These are phyloP conservation scores for Pterocarpus macrocarpus DNA, from an alignment of 306 rosid species.

Conservation along the genomic window DNA sequence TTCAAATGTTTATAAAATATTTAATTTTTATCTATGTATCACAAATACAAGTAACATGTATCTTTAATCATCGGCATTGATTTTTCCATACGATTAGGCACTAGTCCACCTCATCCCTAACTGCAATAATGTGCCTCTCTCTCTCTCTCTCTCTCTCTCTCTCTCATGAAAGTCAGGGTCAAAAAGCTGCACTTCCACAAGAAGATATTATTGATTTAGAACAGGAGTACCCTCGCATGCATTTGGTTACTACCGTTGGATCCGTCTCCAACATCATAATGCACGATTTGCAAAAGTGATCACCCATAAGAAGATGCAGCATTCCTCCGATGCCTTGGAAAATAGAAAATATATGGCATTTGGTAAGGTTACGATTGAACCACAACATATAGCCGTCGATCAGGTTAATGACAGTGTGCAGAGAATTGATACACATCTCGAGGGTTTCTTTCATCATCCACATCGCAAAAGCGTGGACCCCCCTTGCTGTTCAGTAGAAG, in stretches of 20 bases:
- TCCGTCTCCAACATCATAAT: background rate
- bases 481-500: background rate
- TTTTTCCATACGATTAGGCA: background rate
- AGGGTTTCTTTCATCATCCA: slow-evolving; percentile 18
- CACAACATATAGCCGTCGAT: slow-evolving; percentile 40
- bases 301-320: slow-evolving; percentile 5
- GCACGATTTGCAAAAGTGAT: background rate
- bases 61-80: background rate
- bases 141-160: background rate
- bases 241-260: slow-evolving; percentile 11
- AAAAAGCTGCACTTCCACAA: slow-evolving; percentile 17
- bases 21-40: too few species aligned
- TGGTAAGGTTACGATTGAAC: slow-evolving; percentile 13
- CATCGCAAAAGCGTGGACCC: slow-evolving; percentile 18
- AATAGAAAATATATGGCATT: background rate
- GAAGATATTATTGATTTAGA: background rate
- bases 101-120: background rate
- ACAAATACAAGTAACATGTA: too few species aligned
- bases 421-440: background rate
- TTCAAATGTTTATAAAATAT: too few species aligned
- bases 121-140: background rate
- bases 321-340: background rate
- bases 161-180: slow-evolving; percentile 29
- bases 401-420: background rate
- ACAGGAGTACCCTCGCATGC: background rate